Base-by-base conservation (phyloP, 2,329 filamentous ascomycete species). In the Incumbomyces delicatus region DNA sequence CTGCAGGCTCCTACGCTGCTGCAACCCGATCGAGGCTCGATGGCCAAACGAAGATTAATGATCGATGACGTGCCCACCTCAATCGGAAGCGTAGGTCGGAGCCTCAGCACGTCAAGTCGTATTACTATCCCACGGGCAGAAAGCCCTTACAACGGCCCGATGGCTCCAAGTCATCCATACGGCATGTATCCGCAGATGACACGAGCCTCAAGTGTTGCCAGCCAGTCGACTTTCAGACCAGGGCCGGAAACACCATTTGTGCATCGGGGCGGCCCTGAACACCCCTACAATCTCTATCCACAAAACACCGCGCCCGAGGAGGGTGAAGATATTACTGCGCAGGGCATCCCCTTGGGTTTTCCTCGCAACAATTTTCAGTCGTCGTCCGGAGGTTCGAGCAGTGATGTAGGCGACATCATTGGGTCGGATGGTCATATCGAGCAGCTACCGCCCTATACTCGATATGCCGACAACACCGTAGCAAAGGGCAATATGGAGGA, bases 401-500 rank as follows among this genome's bases (percentile, higher is more conserved):
- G 95, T 65, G 89, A 95, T 57, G 71, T 78, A n/a, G 87, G 83
- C 39, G 88, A 89, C 61, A 78, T 95, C 45, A 83, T 95, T 43
- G 88, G 88, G 1, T 85, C 85, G 0, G 80, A 94, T 58, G 89
- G 89, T 1, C 88, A 95, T 60, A 83, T 85, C 1, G 90, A 96
- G 64, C 87, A 94, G 63, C 70, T 95, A 14, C 90, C 90, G 11
- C 90, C 90, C 1, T 96, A 96, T 61, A 86, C 87, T 12, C 76
- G 87, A 62, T 95, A 94, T 64, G 87, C 89, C 2, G 85, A 94
- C 44, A 83, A 87, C 47, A 71, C 81, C 66, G 64, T 75, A 61
- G 60, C 76, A 63, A 71, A 87, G 76, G 58, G 63, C 50, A 51
- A 57, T 39, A 54, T 57, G 53, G 53, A 50, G 10, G 40, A 43